phyloP scores from a whole-genome alignment of 805 yeast species.

The Candida andamanensis region DNA sequence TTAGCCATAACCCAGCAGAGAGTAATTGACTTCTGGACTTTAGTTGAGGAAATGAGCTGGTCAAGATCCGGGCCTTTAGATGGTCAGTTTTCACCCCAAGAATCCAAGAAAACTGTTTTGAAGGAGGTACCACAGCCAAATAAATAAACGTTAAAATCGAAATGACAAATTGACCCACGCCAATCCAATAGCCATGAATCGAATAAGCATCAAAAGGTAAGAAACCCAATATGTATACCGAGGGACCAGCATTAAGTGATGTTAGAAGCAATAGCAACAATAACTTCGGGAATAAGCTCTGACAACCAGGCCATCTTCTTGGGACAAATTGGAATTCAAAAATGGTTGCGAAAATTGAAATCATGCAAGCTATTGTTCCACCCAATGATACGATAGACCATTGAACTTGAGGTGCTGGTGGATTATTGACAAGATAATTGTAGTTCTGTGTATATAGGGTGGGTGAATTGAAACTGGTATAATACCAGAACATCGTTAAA shows the following conservation, averaged over 20 bases:
- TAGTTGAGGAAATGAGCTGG: constrained; percentile 21
- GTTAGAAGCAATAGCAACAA: constrained; percentile 12
- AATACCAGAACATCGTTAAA: constrained; percentile 47
- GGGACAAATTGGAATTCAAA: constrained; percentile 24
- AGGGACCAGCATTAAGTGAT: constrained; percentile 21
- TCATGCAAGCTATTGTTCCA: constrained; percentile 35
- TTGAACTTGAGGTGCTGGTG: constrained; percentile 41
- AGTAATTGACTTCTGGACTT: constrained; percentile 16
- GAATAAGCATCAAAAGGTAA: constrained; percentile 21
- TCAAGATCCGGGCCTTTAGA: constrained; percentile 13
- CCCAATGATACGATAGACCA: constrained; percentile 44
- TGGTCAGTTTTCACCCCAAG: constrained; percentile 6
- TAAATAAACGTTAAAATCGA: constrained; percentile 25
- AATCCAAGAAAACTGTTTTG: constrained; percentile 14
- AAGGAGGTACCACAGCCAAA: constrained; percentile 24
- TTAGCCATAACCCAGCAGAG: constrained; percentile 25
- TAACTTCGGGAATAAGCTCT: constrained; percentile 13
- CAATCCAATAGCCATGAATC: constrained; percentile 17
- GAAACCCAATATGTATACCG: constrained; percentile 24
- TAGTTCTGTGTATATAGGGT: constrained; percentile 43
- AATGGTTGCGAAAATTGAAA: constrained; percentile 21
- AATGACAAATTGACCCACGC: constrained; percentile 21
- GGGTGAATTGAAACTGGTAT: constrained; percentile 47
- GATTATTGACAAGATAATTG: constrained; percentile 34
- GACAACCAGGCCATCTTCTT: constrained; percentile 19